Base-by-base conservation (phyloP, 306 rosid species). In the Lathyrus tuberosus region DNA sequence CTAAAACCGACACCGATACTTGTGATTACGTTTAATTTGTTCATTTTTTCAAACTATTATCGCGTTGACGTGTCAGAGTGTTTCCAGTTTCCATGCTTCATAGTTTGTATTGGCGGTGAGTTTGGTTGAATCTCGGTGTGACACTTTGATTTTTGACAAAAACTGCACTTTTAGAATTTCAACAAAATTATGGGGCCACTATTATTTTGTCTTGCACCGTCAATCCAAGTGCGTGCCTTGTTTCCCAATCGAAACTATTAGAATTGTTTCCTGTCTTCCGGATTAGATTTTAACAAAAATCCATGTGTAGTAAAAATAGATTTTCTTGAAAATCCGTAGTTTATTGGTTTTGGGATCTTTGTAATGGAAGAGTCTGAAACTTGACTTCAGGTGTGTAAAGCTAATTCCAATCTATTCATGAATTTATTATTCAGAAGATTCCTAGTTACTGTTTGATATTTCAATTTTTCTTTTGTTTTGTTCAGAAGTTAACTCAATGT, bases 301-400 rank as follows among this genome's bases (percentile, higher is more conserved):
- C 4, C 44, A n/a, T 16, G 1, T 46, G 52, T 46, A 26, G 30
- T 26, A 26, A 26, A 3, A 26, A 26, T 51, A 4, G 6, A 20
- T 51, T 51, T 51, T 20, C 10, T 14, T 15, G 7, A 48, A 16
- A 48, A 33, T 33, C 8, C 2, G 38, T 6, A 33, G 38, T 6
- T 6, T 6, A 6, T 33, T 33, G 8, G 8, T 33, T 33, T 33
- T 6, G 8, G 38, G 38, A 33, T 33, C 5, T 26, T 4, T 12
- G 14, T 0, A 57, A 14, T 14, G 17, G 1, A 14, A 14, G 62
- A 57, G 20, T 28, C 3, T 30, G 24, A 12, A 33, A 33, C 8
- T 30, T 58, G 12, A 30, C 42, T 31, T 15, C 6, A 31, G 44
- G 65, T 33, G 65, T 60, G 44, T 60, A 35, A 35, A 60, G 44